Base-by-base conservation (phyloP, 2,329 filamentous ascomycete genomes). In the Cytospora leucostoma region DNA sequence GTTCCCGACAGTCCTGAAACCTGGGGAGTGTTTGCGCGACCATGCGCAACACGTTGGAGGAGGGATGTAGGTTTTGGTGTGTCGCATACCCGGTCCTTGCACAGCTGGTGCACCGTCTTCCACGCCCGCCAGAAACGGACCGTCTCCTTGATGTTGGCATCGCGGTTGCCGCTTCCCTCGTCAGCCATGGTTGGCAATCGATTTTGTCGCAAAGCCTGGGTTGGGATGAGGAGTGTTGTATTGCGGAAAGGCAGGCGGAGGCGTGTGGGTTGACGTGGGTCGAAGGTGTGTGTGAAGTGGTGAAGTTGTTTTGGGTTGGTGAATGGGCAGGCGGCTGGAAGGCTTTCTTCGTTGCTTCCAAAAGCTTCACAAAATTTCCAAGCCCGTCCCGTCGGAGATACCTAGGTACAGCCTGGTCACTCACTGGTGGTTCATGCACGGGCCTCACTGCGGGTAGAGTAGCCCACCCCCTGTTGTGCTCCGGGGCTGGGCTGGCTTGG, bases 101-200 rank as follows among this genome's bases (percentile, higher is more conserved):
- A 89, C 94, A 99, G 96, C 83, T 99, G 92, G 77, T 96, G 92
- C 56, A 93, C 88, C 10, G 95, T 99, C 77, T 88, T 88, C 87
- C 92, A 96, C 71, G 93, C 92, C 77, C 94, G 91, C 94, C 95
- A 99, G 70, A 97, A 86, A 74, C 91, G 88, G 72, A 84, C 79
- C 56, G 83, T 76, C 76, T 81, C 79, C 74, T 83, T 82, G 68
- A 79, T 76, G 75, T 80, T 82, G 67, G 78, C 72, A 66, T 76
- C 74, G 27, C 71, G 67, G 65, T 70, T 71, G 60, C 68, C 58
- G 38, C 63, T 68, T 40, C 70, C 78, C 52, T 81, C 76, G 62
- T 81, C 81, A 59, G 80, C 77, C 74, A 80, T 77, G 52, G 65
- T 75, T 70, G 73, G 72, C 56, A 47, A 47, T 19, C 17, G 40